Evolutionary conservation across 2,329 filamentous ascomycete genomes (phyloP).

Genomic region (Phialophora expanda): DNA sequence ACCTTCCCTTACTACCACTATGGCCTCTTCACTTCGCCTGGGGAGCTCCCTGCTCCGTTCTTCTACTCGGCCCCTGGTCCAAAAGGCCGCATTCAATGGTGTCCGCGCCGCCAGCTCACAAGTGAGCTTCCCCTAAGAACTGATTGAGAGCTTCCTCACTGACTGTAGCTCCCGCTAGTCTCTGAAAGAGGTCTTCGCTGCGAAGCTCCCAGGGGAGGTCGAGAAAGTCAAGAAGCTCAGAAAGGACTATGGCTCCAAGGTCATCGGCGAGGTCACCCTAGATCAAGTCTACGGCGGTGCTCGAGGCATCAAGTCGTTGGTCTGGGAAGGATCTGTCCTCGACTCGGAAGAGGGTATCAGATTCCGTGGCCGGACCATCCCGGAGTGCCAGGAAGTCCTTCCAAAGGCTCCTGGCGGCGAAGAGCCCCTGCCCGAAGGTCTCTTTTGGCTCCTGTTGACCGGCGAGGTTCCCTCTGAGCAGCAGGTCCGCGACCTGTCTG

Average conservation of each 20-base stretch:
- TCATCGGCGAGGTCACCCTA: constrained; percentile 95
- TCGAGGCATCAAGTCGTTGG: constrained; percentile 96
- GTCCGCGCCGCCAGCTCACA: constrained; percentile 84
- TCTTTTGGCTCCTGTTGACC: constrained; percentile 99
- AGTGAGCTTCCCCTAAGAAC: constrained; percentile 79
- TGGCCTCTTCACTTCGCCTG: constrained; percentile 84
- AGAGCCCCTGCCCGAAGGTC: constrained; percentile 97
- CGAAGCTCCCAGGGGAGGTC: constrained; percentile 92
- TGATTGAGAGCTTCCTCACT: constrained; percentile 74
- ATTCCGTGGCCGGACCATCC: constrained; percentile 98
- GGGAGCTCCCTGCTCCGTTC: constrained; percentile 81
- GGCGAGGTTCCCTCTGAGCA: constrained; percentile 97
- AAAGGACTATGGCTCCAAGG: constrained; percentile 94
- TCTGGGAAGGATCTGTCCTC: constrained; percentile 98
- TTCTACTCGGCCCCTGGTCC: constrained; percentile 70
- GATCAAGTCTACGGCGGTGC: constrained; percentile 99
- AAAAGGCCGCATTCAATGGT: constrained; percentile 76
- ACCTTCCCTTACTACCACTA: constrained; percentile 55
- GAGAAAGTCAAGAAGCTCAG: constrained; percentile 99
- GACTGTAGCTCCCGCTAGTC: constrained; percentile 63
- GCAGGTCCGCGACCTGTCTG: constrained; percentile 96
- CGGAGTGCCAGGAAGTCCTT: constrained; percentile 96
- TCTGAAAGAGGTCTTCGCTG: constrained; percentile 97
- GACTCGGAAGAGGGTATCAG: constrained; percentile 99
- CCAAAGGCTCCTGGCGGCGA: constrained; percentile 96